Percentiles rank a stretch among this genome's conserved stretches.
These are phyloP conservation scores for Batrachochytrium dendrobatidis DNA, from an alignment of 371 early-diverging fungal species.

Conservation along the genomic window DNA sequence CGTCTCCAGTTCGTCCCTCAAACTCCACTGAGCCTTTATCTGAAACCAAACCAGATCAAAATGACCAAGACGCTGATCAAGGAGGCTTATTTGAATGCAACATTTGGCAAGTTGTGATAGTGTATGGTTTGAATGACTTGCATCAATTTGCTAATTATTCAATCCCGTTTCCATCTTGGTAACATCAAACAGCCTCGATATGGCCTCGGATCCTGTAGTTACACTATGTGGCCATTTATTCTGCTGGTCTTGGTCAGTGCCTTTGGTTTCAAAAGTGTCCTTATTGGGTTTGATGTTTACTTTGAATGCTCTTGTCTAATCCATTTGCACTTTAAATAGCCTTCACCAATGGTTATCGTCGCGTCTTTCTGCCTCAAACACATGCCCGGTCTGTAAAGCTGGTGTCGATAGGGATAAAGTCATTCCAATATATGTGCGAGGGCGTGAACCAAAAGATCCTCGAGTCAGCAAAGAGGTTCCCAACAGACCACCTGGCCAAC, in stretches of 20 bases:
- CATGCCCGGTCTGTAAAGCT: conserved; percentile 31
- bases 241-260: conserved; percentile 24
- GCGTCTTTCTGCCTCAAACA: conserved; percentile 12
- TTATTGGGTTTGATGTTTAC: not conserved
- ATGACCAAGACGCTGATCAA: conserved; percentile 3
- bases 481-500: conserved; percentile 6
- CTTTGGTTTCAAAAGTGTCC: not conserved
- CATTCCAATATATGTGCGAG: conserved; percentile 24
- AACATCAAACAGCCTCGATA: conserved; percentile 15
- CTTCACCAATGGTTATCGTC: conserved; percentile 18
- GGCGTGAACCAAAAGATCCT: conserved; percentile 9
- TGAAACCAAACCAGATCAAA: not conserved
- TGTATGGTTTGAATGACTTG: not conserved
- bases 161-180: not conserved
- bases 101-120: conserved; percentile 13
- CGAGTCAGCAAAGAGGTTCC: conserved; percentile 1
- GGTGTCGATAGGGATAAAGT: conserved; percentile 24
- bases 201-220: conserved; percentile 23
- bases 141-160: not conserved
- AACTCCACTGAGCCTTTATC: not conserved
- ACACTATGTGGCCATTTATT: conserved; percentile 29
- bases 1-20: not conserved
- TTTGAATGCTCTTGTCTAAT: not conserved
- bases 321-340: not conserved
- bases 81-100: conserved; percentile 27